Evolutionary conservation across 352 stramenopile species (phyloP), one percentile per base, ranked within the genome.

Genomic region (Globisporangium alternatum): DNA sequence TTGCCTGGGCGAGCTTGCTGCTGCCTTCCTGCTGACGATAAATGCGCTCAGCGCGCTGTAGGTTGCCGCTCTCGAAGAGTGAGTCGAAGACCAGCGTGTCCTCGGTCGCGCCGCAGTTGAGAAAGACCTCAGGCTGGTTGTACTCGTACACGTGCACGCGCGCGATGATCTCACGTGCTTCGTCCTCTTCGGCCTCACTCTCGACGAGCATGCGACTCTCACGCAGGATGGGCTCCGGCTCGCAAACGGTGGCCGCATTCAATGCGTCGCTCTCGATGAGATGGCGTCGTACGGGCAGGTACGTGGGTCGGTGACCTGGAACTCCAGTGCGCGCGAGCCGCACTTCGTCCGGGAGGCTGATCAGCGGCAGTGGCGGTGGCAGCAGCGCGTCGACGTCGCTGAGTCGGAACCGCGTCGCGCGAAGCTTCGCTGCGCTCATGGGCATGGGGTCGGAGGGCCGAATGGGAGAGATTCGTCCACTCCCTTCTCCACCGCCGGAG

Each of bases 11-110:
- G 19, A 31, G 28, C 19, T 57, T 57, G 69, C 43, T 31, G 60
- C 9, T 41, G 41, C 9, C 47, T 33, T 62, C 12, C n/a, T 52
- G 22, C 35, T 41, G 65, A 12, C 80, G 78, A 33, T 81, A 73
- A 10, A 93, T 73, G n/a, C 82, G 82, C 45, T 90, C 78, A 3
- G 75, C 83, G 35, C 74, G 70, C 19, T 71, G 74, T 30, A 94
- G 56, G 43, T 94, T 92, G 4, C 86, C 86, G 31, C 77, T 83
- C 69, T 94, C 86, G 55, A 94, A 94, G 7, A 91, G 67, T 22
- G 86, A 84, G 54, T 93, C 83, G 43, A 93, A 93, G 3, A 73
- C 45, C 21, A 94, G 79, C 2, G 83, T 90, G 28, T 90, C 76
- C 3, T 80, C 63, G 1, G 72, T 58, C 1, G 78, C 69, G 0